Evolutionary conservation across 2,329 filamentous ascomycete species (phyloP).

Genomic region (Aciculosporium take): DNA sequence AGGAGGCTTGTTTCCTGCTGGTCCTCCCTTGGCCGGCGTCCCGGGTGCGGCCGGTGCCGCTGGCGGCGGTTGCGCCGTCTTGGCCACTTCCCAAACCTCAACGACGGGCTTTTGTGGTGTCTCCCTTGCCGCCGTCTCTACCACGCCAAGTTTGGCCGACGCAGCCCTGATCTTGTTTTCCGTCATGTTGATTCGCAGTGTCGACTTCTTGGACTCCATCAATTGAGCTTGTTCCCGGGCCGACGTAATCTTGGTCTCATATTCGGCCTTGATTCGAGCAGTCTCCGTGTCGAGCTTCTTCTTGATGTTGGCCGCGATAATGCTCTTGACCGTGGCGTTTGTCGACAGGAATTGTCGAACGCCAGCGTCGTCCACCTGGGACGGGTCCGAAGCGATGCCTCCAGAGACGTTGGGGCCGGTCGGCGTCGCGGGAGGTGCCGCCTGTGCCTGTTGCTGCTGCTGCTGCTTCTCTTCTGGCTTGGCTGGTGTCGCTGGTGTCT

Average conservation of each 20-base stretch:
- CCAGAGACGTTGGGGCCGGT: constrained; percentile 22
- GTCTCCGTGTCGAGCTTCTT: constrained; percentile 55
- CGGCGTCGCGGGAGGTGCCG: constrained; percentile 10
- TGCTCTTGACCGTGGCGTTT: constrained; percentile 43
- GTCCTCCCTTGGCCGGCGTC: constrained; percentile 7
- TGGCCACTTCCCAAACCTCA: constrained; percentile 77
- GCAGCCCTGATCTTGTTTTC: constrained; percentile 53
- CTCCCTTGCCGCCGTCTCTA: constrained; percentile 69
- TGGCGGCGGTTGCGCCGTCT: constrained; percentile 27
- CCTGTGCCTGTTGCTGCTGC: constrained; percentile 11
- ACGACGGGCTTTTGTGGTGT: constrained; percentile 71
- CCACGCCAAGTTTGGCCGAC: constrained; percentile 59
- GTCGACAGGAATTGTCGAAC: constrained; percentile 42
- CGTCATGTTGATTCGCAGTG: constrained; percentile 63
- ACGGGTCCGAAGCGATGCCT: constrained; percentile 26
- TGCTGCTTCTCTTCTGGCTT: constrained; percentile 19
- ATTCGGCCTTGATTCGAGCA: constrained; percentile 43
- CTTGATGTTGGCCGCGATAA: constrained; percentile 48
- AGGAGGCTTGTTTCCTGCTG: constrained; percentile 11
- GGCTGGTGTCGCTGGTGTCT: constrained; percentile 23
- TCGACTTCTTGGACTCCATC: constrained; percentile 61
- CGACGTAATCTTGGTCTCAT: constrained; percentile 37
- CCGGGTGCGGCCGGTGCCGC: constrained; percentile 5
- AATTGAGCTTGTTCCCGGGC: constrained; percentile 51
- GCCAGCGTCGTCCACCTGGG: constrained; percentile 38